phyloP scores from a whole-genome alignment of 129 eudicot genomes.

The Artemisia tridentata region DNA sequence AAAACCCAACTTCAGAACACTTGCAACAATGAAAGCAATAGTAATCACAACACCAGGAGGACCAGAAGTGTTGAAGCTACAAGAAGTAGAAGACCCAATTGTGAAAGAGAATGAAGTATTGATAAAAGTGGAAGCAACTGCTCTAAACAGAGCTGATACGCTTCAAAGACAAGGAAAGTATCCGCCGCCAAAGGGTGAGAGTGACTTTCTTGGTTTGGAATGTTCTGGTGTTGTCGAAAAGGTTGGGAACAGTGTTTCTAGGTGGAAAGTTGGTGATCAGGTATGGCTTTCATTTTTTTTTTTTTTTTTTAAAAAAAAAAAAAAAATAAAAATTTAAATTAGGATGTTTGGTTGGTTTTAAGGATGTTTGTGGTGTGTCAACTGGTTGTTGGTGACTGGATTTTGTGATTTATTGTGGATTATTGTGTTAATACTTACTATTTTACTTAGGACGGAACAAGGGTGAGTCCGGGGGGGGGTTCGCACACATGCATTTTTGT shows the following conservation, averaged over 20 bases:
- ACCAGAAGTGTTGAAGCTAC: conserved; percentile 68
- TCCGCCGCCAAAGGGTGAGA: conserved; percentile 76
- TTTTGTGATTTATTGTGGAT: too few species aligned
- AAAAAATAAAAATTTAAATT: too few species aligned
- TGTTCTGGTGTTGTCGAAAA: conserved; percentile 77
- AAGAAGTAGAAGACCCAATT: conserved; percentile 76
- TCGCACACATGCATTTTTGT: too few species aligned
- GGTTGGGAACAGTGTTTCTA: conserved; percentile 62
- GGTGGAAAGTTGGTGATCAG: conserved; percentile 98
- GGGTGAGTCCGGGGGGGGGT: too few species aligned
- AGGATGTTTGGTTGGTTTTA: too few species aligned
- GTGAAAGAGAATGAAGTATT: conserved; percentile 67
- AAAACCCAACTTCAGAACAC: background rate
- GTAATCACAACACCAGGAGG: conserved; percentile 78
- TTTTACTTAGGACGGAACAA: too few species aligned
- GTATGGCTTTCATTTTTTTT: conserved; percentile 4
- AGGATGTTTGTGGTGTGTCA: too few species aligned
- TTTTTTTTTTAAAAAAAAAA: too few species aligned
- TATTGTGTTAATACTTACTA: too few species aligned
- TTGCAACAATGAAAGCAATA: conserved; percentile 67
- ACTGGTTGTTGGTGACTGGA: too few species aligned
- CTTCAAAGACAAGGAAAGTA: conserved; percentile 76
- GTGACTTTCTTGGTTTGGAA: conserved; percentile 77
- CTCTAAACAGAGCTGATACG: conserved; percentile 88
- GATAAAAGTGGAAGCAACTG: conserved; percentile 78